Conservation (phyloP, 441 rosid species). For the Bocquillonia castaneifolia region DNA sequence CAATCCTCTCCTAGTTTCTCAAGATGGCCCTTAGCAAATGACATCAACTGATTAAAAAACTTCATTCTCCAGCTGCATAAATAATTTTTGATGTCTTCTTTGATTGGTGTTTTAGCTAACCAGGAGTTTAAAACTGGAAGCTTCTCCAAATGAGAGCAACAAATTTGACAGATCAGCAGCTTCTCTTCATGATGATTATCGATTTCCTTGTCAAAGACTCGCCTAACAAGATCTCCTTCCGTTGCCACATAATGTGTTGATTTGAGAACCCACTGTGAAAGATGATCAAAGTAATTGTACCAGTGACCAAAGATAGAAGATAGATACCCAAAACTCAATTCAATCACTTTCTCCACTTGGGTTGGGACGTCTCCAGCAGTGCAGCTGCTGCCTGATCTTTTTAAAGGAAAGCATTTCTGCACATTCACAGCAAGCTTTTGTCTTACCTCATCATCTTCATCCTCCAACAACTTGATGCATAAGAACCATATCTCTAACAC, state of each 20-base stretch:
- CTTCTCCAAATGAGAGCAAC: conserved; percentile 71
- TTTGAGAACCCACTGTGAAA: conserved; percentile 52
- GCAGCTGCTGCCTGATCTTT: conserved; percentile 23
- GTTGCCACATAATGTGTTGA: conserved; percentile 45
- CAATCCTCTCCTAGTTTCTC: conserved; percentile 45
- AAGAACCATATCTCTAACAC: conserved; percentile 69
- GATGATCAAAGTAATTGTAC: conserved; percentile 61
- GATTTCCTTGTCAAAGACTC: conserved; percentile 90
- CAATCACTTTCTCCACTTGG: conserved; percentile 89
- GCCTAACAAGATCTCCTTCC: conserved; percentile 66
- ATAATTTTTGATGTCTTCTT: conserved; percentile 29
- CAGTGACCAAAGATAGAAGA: conserved; percentile 75
- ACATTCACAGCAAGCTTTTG: conserved; percentile 58
- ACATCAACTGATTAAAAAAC: conserved; percentile 47
- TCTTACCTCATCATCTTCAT: conserved; percentile 86
- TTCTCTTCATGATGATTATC: conserved; percentile 96
- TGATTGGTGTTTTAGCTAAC: conserved; percentile 23
- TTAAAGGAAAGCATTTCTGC: conserved; percentile 52
- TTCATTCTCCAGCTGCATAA: conserved; percentile 52
- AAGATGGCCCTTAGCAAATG: conserved; percentile 45
- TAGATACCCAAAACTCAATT: conserved; percentile 60
- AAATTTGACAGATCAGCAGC: conserved; percentile 72
- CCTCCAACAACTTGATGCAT: conserved; percentile 82
- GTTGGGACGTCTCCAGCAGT: conserved; percentile 45
- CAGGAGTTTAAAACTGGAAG: conserved; percentile 34